These are phyloP conservation scores for Jamesozyma lodderae DNA, from an alignment of 805 yeast genomes.

Conservation along the genomic window DNA sequence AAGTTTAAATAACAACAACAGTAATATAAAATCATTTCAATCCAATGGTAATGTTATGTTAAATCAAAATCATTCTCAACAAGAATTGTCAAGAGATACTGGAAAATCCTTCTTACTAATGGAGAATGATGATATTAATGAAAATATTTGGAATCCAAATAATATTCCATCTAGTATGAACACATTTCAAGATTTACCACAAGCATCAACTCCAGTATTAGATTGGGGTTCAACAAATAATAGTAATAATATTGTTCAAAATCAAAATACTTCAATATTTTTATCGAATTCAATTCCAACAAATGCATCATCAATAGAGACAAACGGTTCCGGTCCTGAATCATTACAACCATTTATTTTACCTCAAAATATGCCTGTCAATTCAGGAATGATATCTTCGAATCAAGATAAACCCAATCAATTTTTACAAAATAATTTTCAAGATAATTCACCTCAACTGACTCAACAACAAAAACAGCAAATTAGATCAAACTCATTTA, in stretches of 20 bases:
- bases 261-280: not conserved
- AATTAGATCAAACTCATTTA: no score
- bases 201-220: conserved; percentile 23
- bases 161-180: conserved; percentile 23
- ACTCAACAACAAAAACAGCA: not conserved
- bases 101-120: conserved; percentile 36
- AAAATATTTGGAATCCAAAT: conserved; percentile 30
- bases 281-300: not conserved
- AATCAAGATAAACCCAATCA: no score
- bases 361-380: not conserved
- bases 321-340: not conserved
- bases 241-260: not conserved
- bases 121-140: conserved; percentile 32
- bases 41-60: not conserved
- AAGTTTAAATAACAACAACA: conserved; percentile 12
- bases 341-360: not conserved
- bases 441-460: not conserved
- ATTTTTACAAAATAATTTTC: not conserved
- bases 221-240: conserved; percentile 21
- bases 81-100: conserved; percentile 22
- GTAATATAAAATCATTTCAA: conserved; percentile 1
- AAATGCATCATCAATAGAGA: not conserved
- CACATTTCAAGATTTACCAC: conserved; percentile 6
- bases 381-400: not conserved
- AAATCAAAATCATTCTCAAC: conserved; percentile 5